Evolutionary conservation across 805 yeast genomes (phyloP), one percentile per base, ranked within the genome.

Genomic region (Metschnikowia picachoensis): DNA sequence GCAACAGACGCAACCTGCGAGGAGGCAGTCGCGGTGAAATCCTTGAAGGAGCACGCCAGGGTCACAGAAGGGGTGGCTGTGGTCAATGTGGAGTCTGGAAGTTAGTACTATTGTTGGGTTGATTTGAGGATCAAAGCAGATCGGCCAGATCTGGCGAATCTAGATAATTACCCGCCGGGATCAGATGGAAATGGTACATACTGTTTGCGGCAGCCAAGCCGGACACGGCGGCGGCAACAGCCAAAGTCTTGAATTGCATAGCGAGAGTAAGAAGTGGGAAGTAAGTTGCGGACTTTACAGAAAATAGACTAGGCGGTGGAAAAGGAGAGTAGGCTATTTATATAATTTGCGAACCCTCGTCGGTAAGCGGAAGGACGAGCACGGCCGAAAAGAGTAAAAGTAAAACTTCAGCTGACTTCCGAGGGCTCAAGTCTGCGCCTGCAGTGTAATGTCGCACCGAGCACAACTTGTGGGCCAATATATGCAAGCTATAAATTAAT

Each of bases 21-120:
- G 70, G 90, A 89, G 36, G 83, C 79, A 45, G 94, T 81, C 58
- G 89, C 95, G 43, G 95, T 87, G 57, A 76, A 73, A 41, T 71
- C 66, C 28, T 72, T 60, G 73, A 84, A 80, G 33, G 86, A 75
- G 78, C 95, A 87, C 28, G 82, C 79, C 52, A 78, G 75, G 46
- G 79, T 61, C 50, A 80, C 82, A 37, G 82, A 64, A 46, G 87
- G 82, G 37, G 80, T 75, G 44, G 74, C 70, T 39, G 77, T 67
- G 47, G 80, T 74, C 57, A 78, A 69, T 37, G 71, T 68, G 45
- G 74, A 65, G 72, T 76, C 73, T 68, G 55, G 14, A 28, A 10
- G 56, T 53, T 53, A 53, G 51, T 47, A 52, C 1, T 7, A 9
- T 30, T 30, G 32, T 30, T 30, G 25, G 25, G 25, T 20, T 7